phyloP scores from a whole-genome alignment of 805 yeast species.

The Nakazawaea populi region DNA sequence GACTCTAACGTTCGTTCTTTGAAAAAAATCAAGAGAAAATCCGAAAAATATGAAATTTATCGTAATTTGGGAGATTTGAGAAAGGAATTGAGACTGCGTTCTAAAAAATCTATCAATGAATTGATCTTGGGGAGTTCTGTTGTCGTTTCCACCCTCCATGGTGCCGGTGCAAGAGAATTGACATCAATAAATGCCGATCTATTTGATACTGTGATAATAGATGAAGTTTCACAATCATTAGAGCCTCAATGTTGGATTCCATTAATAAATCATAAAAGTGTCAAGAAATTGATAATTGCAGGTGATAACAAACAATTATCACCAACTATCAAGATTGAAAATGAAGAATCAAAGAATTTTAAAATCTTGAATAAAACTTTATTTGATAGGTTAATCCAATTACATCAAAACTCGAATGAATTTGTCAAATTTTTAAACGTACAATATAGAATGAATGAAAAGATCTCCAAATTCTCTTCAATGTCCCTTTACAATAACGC shows the following conservation, averaged over 20 bases:
- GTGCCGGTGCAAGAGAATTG: slow-evolving; percentile 71
- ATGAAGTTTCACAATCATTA: slow-evolving; percentile 90
- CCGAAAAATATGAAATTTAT: slow-evolving; percentile 64
- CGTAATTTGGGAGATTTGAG: slow-evolving; percentile 60
- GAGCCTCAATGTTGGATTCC: slow-evolving; percentile 99
- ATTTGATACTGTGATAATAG: slow-evolving; percentile 82
- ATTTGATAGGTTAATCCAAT: slow-evolving; percentile 68
- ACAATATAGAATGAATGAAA: slow-evolving; percentile 83
- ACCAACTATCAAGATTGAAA: slow-evolving; percentile 71
- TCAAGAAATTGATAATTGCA: slow-evolving; percentile 66
- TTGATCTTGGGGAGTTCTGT: slow-evolving; percentile 59
- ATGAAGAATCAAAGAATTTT: slow-evolving; percentile 31
- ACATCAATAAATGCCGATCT: slow-evolving; percentile 27
- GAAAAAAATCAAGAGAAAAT: slow-evolving; percentile 56
- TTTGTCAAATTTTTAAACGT: slow-evolving; percentile 54
- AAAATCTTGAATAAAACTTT: slow-evolving; percentile 55
- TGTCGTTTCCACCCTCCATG: slow-evolving; percentile 81
- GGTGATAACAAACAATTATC: slow-evolving; percentile 93
- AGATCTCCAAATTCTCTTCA: slow-evolving; percentile 78
- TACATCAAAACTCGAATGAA: slow-evolving; percentile 37
- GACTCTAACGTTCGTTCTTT: slow-evolving; percentile 48
- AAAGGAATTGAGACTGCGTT: slow-evolving; percentile 64
- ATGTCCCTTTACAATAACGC: slow-evolving; percentile 54
- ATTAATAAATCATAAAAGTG: slow-evolving; percentile 50
- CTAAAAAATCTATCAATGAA: slow-evolving; percentile 54